Evolutionary conservation across 1,284 basidiomycete genomes (phyloP).

Genomic region (Ustilago loliicola): DNA sequence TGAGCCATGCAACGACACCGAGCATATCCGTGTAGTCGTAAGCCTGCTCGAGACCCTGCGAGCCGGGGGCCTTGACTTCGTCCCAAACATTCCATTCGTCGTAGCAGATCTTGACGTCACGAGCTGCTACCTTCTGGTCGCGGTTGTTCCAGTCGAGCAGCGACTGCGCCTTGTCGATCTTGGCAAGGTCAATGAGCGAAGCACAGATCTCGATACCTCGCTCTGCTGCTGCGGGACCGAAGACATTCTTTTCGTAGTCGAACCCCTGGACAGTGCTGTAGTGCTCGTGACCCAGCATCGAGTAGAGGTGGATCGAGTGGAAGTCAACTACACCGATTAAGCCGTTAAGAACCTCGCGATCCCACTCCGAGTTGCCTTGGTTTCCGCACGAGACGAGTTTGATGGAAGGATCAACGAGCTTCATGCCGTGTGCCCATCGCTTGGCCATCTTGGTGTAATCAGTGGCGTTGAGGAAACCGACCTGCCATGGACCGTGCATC

Average conservation of each 20-base stretch:
- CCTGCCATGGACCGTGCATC: slow-evolving; percentile 78
- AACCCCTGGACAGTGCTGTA: slow-evolving; percentile 70
- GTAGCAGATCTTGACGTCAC: slow-evolving; percentile 72
- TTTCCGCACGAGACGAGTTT: slow-evolving; percentile 77
- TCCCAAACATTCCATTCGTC: slow-evolving; percentile 78
- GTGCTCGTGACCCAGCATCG: slow-evolving; percentile 57
- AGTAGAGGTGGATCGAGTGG: slow-evolving; percentile 71
- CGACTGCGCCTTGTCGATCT: slow-evolving; percentile 42
- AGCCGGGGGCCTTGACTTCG: slow-evolving; percentile 71
- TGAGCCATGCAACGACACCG: slow-evolving; percentile 77
- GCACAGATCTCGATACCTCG: slow-evolving; percentile 71
- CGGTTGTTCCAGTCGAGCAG: slow-evolving; percentile 46
- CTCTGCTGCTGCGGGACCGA: slow-evolving; percentile 72
- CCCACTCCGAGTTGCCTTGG: slow-evolving; percentile 73
- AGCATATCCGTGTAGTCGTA: slow-evolving; percentile 78
- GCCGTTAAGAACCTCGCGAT: slow-evolving; percentile 70
- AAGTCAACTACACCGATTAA: slow-evolving; percentile 71
- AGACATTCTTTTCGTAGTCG: slow-evolving; percentile 73
- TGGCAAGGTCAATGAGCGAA: slow-evolving; percentile 72
- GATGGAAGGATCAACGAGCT: slow-evolving; percentile 76
- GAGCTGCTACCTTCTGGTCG: slow-evolving; percentile 43
- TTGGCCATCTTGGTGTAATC: slow-evolving; percentile 77
- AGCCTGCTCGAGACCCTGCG: slow-evolving; percentile 75
- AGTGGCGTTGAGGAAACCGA: slow-evolving; percentile 76
- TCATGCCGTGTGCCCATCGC: slow-evolving; percentile 78